Conservation (phyloP, 176 grass and related monocot species). For the Avena insularis region DNA sequence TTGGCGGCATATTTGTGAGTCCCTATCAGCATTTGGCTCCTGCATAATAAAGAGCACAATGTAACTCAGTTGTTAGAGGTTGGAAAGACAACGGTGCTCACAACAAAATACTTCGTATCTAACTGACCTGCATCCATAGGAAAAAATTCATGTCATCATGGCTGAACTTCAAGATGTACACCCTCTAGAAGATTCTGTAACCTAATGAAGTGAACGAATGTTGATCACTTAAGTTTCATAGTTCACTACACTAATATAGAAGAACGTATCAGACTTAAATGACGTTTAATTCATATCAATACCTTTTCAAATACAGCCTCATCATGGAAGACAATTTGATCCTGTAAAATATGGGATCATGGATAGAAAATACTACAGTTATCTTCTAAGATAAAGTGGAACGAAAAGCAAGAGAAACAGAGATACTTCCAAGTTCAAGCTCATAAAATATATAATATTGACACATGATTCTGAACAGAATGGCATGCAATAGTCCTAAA, state of each 20-base stretch:
- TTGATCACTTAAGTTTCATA: conserved; percentile 29
- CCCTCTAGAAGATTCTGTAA: conserved; percentile 78
- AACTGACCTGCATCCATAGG: conserved; percentile 94
- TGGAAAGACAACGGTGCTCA: no score
- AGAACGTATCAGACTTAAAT: conserved; percentile 32
- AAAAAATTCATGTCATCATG: conserved; percentile 84
- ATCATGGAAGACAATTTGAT: conserved; percentile 93
- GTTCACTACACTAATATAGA: conserved; percentile 10
- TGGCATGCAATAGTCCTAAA: no score
- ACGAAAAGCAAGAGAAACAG: conserved; percentile 7
- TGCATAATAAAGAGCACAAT: conserved; percentile 28
- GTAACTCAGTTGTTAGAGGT: no score
- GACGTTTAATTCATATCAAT: not conserved
- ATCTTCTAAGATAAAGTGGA: conserved; percentile 21
- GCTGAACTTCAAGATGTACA: conserved; percentile 95
- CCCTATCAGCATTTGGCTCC: conserved; percentile 80
- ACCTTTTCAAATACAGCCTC: conserved; percentile 98
- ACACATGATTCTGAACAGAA: no score
- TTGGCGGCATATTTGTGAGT: conserved; percentile 68
- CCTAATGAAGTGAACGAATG: conserved; percentile 60
- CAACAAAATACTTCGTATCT: conserved; percentile 17
- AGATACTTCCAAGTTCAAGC: not conserved
- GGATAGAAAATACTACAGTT: conserved; percentile 42
- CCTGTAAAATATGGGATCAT: conserved; percentile 70
- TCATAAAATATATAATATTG: not conserved